These are phyloP conservation scores for Candida sp. DNA, from an alignment of 1,139 yeast species.

Conservation along the genomic window DNA sequence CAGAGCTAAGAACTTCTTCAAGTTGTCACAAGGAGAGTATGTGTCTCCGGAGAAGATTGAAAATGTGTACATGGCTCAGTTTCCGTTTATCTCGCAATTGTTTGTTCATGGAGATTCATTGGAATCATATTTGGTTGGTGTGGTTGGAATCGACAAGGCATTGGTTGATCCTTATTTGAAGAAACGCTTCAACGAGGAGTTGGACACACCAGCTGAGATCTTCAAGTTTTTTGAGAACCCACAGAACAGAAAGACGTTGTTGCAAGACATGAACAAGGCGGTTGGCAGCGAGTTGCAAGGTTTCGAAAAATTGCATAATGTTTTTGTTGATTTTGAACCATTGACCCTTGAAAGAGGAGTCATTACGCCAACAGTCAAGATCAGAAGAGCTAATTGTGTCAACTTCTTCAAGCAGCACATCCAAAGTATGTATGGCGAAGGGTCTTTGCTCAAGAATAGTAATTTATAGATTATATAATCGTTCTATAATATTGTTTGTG, in stretches of 20 bases:
- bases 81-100: slow-evolving; percentile 36
- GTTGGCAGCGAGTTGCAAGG: slow-evolving; percentile 37
- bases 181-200: slow-evolving; percentile 16
- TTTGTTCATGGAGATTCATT: slow-evolving; percentile 64
- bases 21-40: slow-evolving; percentile 49
- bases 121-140: slow-evolving; percentile 61
- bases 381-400: slow-evolving; percentile 64
- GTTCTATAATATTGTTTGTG: background rate
- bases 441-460: slow-evolving; percentile 28
- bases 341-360: slow-evolving; percentile 65
- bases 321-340: slow-evolving; percentile 65
- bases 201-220: slow-evolving; percentile 25
- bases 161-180: slow-evolving; percentile 19
- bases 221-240: slow-evolving; percentile 28
- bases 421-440: slow-evolving; percentile 53
- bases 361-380: slow-evolving; percentile 77
- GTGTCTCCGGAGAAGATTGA: slow-evolving; percentile 49
- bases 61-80: slow-evolving; percentile 36
- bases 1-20: slow-evolving; percentile 47
- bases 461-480: slow-evolving; percentile 15
- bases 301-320: slow-evolving; percentile 70
- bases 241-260: slow-evolving; percentile 27
- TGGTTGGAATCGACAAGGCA: slow-evolving; percentile 54
- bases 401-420: slow-evolving; percentile 1
- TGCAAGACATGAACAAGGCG: slow-evolving; percentile 29